Percentiles rank a stretch among this genome's conserved stretches.
These are phyloP conservation scores for Alternaria sp. DNA, from an alignment of 2,329 filamentous ascomycete species.

Conservation along the genomic window DNA sequence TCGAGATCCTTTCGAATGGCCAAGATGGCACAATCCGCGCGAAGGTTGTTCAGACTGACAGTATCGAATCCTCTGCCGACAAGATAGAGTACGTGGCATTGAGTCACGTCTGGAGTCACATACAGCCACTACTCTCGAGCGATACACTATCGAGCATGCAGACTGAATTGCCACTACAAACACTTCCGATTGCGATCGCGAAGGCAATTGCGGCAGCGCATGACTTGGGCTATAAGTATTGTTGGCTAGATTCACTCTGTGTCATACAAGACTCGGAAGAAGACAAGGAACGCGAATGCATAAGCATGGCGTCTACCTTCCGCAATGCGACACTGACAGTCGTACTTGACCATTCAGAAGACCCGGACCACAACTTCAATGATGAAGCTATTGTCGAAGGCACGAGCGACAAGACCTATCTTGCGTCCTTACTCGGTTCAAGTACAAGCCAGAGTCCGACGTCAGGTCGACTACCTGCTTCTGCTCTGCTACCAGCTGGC, in stretches of 20 bases:
- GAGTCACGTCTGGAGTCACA: conserved; percentile 39
- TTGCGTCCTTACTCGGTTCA: neutral
- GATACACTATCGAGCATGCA: conserved; percentile 25
- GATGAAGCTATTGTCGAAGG: neutral
- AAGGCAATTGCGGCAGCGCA: conserved; percentile 40
- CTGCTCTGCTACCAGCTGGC: conserved; percentile 20
- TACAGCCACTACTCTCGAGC: conserved; percentile 33
- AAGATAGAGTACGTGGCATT: conserved; percentile 38
- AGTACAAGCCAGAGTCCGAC: neutral
- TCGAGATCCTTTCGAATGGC: conserved; percentile 38
- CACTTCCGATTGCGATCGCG: conserved; percentile 34
- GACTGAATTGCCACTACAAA: conserved; percentile 23
- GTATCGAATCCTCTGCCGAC: conserved; percentile 18
- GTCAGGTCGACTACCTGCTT: conserved; percentile 17
- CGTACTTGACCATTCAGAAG: conserved; percentile 32
- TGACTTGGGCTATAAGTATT: conserved; percentile 42
- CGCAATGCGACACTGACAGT: conserved; percentile 48
- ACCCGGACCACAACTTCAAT: neutral
- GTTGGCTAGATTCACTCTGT: conserved; percentile 49
- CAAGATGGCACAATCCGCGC: conserved; percentile 18
- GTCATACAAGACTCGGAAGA: conserved; percentile 44
- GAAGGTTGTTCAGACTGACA: conserved; percentile 35
- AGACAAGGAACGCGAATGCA: conserved; percentile 44
- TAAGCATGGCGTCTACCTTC: conserved; percentile 43
- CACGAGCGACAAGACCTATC: conserved; percentile 2